Evolutionary conservation across 768 basidiomycete genomes (phyloP).

Genomic region (Termitomyces heimii): DNA sequence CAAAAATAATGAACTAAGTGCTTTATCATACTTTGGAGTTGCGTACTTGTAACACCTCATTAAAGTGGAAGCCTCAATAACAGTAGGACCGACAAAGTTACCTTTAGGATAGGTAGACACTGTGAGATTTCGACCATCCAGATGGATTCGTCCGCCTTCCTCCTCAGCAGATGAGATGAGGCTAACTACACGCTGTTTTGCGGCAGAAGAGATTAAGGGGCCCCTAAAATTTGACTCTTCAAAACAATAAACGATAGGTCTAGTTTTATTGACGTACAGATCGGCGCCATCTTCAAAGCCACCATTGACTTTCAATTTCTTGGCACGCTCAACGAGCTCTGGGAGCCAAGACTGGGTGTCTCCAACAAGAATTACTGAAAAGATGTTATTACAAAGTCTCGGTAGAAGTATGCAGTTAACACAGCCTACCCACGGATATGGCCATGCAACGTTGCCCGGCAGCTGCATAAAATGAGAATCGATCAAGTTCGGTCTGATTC

Average conservation of each 20-base stretch:
- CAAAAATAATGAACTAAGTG: conserved; percentile 1
- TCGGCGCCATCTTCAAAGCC: conserved; percentile 89
- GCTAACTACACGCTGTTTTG: conserved; percentile 70
- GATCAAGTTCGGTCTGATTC: conserved; percentile 1
- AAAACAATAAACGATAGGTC: neutral
- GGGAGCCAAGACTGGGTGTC: conserved; percentile 75
- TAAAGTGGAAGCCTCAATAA: conserved; percentile 73
- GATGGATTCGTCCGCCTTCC: conserved; percentile 81
- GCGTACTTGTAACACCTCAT: conserved; percentile 87
- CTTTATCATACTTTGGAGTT: neutral
- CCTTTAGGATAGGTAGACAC: conserved; percentile 78
- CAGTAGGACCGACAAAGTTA: conserved; percentile 92
- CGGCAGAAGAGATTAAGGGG: conserved; percentile 75
- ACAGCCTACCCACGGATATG: conserved; percentile 71
- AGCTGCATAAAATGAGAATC: conserved; percentile 37
- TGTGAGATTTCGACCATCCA: conserved; percentile 73
- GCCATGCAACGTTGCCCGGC: conserved; percentile 99
- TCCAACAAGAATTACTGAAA: conserved; percentile 75
- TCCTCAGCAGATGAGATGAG: conserved; percentile 69
- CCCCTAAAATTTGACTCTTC: conserved; percentile 37
- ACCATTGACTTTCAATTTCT: conserved; percentile 75
- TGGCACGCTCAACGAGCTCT: conserved; percentile 77
- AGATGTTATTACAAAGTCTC: neutral
- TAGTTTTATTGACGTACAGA: conserved; percentile 40
- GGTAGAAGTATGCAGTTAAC: conserved; percentile 13